These are phyloP conservation scores for Bocquillonia castaneifolia DNA, from an alignment of 441 rosid species.

Conservation along the genomic window DNA sequence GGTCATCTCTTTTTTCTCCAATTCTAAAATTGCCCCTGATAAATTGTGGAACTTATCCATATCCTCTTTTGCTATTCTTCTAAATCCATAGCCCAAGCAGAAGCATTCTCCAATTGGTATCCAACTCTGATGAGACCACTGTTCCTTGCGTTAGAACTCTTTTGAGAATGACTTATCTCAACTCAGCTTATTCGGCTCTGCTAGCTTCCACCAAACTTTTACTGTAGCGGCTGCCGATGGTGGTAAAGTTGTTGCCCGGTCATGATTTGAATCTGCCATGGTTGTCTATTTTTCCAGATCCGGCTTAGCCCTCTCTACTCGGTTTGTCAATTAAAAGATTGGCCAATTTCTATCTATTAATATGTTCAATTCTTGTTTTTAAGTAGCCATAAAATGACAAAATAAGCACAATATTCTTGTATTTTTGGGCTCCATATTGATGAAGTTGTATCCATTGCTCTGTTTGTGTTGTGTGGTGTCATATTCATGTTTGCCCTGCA, in stretches of 20 bases:
- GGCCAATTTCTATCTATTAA: conserved; percentile 34
- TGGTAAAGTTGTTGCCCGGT: conserved; percentile 65
- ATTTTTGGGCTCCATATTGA: not conserved
- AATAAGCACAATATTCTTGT: no score
- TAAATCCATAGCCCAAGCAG: conserved; percentile 27
- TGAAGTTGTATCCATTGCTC: conserved; percentile 15
- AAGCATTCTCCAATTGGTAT: conserved; percentile 58
- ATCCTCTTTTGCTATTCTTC: conserved; percentile 33
- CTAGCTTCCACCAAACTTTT: conserved; percentile 65
- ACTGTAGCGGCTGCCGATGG: conserved; percentile 93
- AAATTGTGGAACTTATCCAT: conserved; percentile 18
- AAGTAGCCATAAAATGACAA: no score
- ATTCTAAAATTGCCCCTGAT: conserved; percentile 21
- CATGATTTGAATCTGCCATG: conserved; percentile 66
- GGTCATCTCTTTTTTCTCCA: conserved; percentile 23
- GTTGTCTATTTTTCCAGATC: conserved; percentile 74
- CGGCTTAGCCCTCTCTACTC: conserved; percentile 58
- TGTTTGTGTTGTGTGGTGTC: conserved; percentile 38
- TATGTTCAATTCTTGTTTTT: conserved; percentile 2
- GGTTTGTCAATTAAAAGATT: no score
- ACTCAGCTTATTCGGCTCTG: conserved; percentile 67
- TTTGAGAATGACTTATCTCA: conserved; percentile 69
- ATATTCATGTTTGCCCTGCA: conserved; percentile 39
- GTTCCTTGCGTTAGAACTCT: conserved; percentile 77
- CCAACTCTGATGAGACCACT: conserved; percentile 46